Evolutionary conservation across 2,329 filamentous ascomycete genomes (phyloP).

Genomic region (Paracoccidioides lutzii): DNA sequence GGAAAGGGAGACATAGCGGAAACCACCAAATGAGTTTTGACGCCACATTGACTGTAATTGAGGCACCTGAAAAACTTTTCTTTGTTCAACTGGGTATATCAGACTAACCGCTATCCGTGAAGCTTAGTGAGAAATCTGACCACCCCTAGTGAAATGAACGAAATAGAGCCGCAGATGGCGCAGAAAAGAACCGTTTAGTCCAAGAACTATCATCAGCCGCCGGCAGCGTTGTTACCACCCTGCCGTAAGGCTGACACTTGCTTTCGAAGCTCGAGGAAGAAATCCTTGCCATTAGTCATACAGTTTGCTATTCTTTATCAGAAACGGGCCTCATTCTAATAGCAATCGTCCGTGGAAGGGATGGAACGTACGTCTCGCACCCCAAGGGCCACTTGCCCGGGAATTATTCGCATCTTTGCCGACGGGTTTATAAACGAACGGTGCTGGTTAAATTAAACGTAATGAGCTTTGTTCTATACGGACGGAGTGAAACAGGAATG

Average conservation of each 20-base stretch:
- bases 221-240: constrained; percentile 19
- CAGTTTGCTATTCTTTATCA: constrained; percentile 27
- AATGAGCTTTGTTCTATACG: constrained; percentile 3
- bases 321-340: constrained; percentile 6
- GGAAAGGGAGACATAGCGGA: background rate
- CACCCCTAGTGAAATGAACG: background rate
- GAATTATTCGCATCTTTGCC: constrained; percentile 25
- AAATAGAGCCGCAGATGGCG: background rate
- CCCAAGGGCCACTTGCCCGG: constrained; percentile 31
- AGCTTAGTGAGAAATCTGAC: background rate
- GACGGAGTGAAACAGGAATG: background rate
- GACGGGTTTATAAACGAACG: constrained; percentile 26
- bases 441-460: background rate
- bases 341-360: background rate
- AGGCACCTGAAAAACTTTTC: background rate
- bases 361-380: constrained; percentile 28
- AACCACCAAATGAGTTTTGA: background rate
- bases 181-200: background rate
- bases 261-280: constrained; percentile 38
- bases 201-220: constrained; percentile 18
- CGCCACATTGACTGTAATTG: background rate
- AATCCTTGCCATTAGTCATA: constrained; percentile 38
- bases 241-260: constrained; percentile 32
- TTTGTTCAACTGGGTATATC: constrained; percentile 1
- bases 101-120: constrained; percentile 1